Evolutionary conservation across 345 rosid species (phyloP), one percentile per base, ranked within the genome.

Genomic region (Eucalyptus victrix): DNA sequence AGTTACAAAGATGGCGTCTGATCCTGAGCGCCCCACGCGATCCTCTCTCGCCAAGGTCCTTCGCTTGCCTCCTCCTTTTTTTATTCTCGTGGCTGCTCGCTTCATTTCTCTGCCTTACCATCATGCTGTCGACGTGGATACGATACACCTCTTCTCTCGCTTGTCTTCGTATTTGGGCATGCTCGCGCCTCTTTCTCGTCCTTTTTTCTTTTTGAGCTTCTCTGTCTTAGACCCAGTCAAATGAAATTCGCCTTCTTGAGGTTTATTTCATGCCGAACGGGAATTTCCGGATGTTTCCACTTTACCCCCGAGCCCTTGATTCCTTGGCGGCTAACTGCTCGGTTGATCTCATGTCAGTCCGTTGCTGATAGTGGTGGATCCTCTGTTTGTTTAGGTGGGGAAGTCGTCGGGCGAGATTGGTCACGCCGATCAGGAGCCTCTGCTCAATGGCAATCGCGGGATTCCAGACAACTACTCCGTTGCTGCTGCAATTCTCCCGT

Each of bases 401-500:
- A 94, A 93, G 92, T 87, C 94, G 90, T 93, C 96, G 40, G 95
- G 94, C 42, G 99, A 97, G 96, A 94, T 94, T 83, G 93, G 89
- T 76, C 30, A 88, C 69, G 93, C 90, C 58, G 24, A 21, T 49
- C 94, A 93, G 58, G 98, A 95, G 92, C 98, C 97, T 92, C 97
- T 97, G 89, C 91, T 96, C 92, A 92, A 90, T 90, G 94, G 92
- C 51, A 88, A 53, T 88, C 86, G 3, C 87, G 92, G 88, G 72
- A 72, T 49, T 88, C 89, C 94, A 49, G 96, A 97, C 90, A 91
- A 88, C 89, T 97, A 95, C 92, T 94, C 98, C 87, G 89, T 94
- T 90, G 81, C 88, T 80, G 93, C 98, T 37, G 95, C 98, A 3
- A 86, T 96, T 58, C 95, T 95, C 50, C 98, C 99, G 99, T 97